Conservation (phyloP, 805 yeast genomes). For the Lachancea mirantina region DNA sequence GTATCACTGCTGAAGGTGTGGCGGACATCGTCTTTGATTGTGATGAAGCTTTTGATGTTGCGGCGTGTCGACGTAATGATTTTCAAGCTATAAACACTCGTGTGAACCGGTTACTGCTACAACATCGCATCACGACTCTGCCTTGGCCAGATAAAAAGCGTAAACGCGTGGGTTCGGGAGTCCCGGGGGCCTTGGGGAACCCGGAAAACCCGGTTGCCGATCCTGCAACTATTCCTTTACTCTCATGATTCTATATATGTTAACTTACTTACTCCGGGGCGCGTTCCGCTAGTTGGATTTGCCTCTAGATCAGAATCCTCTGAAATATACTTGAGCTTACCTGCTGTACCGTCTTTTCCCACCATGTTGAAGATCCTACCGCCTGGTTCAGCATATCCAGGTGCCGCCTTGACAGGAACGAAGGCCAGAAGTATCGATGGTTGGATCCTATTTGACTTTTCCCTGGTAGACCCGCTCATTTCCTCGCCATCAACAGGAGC, state of each 20-base stretch:
- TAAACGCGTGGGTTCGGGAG: neutral
- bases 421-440: no score
- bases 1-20: constrained; percentile 19
- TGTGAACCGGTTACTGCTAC: constrained; percentile 18
- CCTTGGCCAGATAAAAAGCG: constrained; percentile 20
- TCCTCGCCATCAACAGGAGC: no score
- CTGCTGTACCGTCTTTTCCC: no score
- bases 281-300: neutral
- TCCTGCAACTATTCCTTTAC: constrained; percentile 17
- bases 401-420: no score
- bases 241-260: constrained; percentile 4
- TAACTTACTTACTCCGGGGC: neutral
- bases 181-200: neutral
- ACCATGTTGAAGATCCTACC: no score
- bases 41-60: neutral
- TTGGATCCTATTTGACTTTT: no score
- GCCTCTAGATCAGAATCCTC: no score
- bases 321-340: no score
- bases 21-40: constrained; percentile 12
- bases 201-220: constrained; percentile 3
- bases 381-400: no score
- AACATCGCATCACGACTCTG: constrained; percentile 16
- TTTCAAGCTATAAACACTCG: constrained; percentile 19
- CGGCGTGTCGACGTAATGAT: constrained; percentile 14
- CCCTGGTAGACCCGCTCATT: no score